A percentile compares a stretch with the other conserved stretches of the same genome.
phyloP scores from a whole-genome alignment of 768 basidiomycete genomes.

The Boletus tylopilopsis region DNA sequence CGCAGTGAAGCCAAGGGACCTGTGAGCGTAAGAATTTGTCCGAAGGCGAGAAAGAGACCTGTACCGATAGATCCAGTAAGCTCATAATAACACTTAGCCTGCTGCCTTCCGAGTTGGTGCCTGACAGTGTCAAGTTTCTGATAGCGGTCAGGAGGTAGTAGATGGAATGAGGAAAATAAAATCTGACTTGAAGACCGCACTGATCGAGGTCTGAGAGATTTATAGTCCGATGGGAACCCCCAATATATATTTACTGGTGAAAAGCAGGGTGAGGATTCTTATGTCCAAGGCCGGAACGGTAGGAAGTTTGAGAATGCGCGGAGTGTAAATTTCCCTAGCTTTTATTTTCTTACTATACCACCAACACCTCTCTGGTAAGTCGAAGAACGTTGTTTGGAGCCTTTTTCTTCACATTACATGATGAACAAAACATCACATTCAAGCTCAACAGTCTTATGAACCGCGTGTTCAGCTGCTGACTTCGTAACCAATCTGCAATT shows the following conservation, averaged over 20 bases:
- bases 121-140: slow-evolving; percentile 14
- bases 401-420: slow-evolving; percentile 17
- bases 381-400: neutral
- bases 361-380: neutral
- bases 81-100: slow-evolving; percentile 10
- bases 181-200: too few relatives aligned
- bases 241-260: too few relatives aligned
- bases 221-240: too few relatives aligned
- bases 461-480: slow-evolving; percentile 38
- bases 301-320: neutral
- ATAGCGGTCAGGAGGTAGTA: too few relatives aligned
- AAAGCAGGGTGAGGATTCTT: too few relatives aligned
- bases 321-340: neutral
- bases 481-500: slow-evolving; percentile 42
- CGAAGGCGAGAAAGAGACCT: slow-evolving; percentile 30
- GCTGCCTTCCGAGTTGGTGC: slow-evolving; percentile 17
- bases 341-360: too few relatives aligned
- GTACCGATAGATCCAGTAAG: slow-evolving; percentile 31
- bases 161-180: too few relatives aligned
- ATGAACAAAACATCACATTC: slow-evolving; percentile 42
- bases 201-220: too few relatives aligned
- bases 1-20: slow-evolving; percentile 31
- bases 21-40: slow-evolving; percentile 22
- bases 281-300: too few relatives aligned
- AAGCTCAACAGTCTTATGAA: slow-evolving; percentile 50